Evolutionary conservation across 208 protist species (phyloP).

Genomic region (Wallacemonas sp.): DNA sequence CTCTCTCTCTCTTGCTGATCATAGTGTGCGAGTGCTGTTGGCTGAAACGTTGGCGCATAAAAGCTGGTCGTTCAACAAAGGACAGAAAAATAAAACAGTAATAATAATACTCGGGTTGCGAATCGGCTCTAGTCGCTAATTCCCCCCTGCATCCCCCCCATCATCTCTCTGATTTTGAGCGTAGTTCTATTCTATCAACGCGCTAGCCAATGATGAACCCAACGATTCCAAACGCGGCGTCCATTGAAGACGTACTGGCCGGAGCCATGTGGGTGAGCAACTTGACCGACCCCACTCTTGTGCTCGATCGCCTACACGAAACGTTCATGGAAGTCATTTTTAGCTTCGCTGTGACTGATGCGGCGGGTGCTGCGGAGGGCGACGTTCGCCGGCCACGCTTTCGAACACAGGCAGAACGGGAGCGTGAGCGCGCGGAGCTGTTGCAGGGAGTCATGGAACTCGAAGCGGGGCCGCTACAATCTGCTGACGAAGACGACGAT

Average conservation of each 20-base stretch:
- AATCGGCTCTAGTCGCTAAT: too few relatives aligned
- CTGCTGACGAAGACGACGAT: slow-evolving; percentile 25
- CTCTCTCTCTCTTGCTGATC: too few relatives aligned
- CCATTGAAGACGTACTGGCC: slow-evolving; percentile 63
- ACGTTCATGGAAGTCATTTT: slow-evolving; percentile 79
- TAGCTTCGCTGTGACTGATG: slow-evolving; percentile 30
- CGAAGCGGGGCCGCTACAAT: slow-evolving; percentile 12
- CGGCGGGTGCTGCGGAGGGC: slow-evolving; percentile 12
- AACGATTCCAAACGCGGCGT: not conserved
- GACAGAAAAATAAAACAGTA: too few relatives aligned
- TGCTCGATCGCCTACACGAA: slow-evolving; percentile 60
- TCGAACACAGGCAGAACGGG: slow-evolving; percentile 55
- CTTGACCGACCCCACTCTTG: slow-evolving; percentile 66
- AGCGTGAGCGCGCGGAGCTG: slow-evolving; percentile 53
- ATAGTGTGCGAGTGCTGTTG: too few relatives aligned
- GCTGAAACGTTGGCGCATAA: too few relatives aligned
- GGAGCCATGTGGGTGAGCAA: slow-evolving; percentile 57
- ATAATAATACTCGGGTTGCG: too few relatives aligned
- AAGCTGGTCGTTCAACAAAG: too few relatives aligned
- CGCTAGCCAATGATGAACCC: not conserved
- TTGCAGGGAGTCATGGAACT: slow-evolving; percentile 33
- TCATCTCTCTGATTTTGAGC: too few relatives aligned
- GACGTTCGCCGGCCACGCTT: slow-evolving; percentile 20
- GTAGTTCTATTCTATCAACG: too few relatives aligned
- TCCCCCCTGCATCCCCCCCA: too few relatives aligned